Evolutionary conservation across 2,329 filamentous ascomycete genomes (phyloP).

Genomic region (Teratosphaeria zuluensis): DNA sequence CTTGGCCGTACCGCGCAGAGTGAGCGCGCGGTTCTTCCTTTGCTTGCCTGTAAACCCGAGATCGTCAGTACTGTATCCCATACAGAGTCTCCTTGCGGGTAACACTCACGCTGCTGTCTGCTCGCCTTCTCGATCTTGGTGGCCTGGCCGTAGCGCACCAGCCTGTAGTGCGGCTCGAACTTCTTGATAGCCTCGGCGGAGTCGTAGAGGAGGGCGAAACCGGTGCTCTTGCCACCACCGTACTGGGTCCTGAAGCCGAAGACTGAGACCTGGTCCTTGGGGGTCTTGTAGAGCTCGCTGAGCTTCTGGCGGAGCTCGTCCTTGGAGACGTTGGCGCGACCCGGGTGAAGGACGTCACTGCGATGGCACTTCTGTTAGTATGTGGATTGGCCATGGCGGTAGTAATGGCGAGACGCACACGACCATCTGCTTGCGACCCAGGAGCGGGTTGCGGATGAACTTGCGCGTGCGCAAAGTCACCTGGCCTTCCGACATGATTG

Average conservation of each 20-base stretch:
- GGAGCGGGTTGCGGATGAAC: slow-evolving; percentile 99
- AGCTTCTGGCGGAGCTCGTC: slow-evolving; percentile 96
- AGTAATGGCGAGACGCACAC: slow-evolving; percentile 49
- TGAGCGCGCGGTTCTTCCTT: slow-evolving; percentile 99
- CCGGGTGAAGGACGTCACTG: slow-evolving; percentile 99
- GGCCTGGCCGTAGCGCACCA: slow-evolving; percentile 85
- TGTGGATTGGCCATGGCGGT: neutral
- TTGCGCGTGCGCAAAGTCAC: slow-evolving; percentile 78
- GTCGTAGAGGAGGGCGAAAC: slow-evolving; percentile 98
- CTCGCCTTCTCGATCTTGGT: slow-evolving; percentile 93
- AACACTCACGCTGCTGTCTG: slow-evolving; percentile 93
- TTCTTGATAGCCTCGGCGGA: slow-evolving; percentile 98
- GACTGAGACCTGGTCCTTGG: slow-evolving; percentile 94
- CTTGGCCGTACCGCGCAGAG: slow-evolving; percentile 95
- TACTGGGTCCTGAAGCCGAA: slow-evolving; percentile 98
- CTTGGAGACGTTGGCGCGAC: slow-evolving; percentile 97
- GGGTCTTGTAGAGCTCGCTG: slow-evolving; percentile 91
- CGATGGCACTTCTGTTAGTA: slow-evolving; percentile 15
- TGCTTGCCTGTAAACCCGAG: slow-evolving; percentile 71
- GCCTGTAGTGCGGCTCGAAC: slow-evolving; percentile 97
- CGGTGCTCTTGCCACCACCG: slow-evolving; percentile 99
- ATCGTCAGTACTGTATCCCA: neutral
- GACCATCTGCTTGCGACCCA: slow-evolving; percentile 99
- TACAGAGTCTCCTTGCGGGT: neutral
- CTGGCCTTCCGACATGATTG: slow-evolving; percentile 75